These are phyloP conservation scores for Globisporangium splendens DNA, from an alignment of 352 stramenopile genomes.

Conservation along the genomic window DNA sequence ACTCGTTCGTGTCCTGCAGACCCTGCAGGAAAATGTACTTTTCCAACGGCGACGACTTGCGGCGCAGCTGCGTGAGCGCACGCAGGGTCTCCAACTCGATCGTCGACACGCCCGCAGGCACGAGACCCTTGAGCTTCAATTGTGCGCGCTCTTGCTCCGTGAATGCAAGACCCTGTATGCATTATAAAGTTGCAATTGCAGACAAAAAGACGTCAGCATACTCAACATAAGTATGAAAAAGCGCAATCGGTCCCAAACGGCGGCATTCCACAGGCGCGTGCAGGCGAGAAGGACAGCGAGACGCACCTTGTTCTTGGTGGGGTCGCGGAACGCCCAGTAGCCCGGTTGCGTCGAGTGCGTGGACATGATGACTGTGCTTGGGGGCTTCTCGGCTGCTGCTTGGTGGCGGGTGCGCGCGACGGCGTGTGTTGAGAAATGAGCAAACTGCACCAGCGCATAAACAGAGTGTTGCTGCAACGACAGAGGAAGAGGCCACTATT, in stretches of 20 bases:
- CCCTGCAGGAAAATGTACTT: neutral
- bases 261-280: too few relatives aligned
- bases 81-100: neutral
- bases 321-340: conserved; percentile 15
- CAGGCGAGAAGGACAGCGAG: conserved; percentile 21
- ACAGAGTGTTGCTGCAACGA: neutral
- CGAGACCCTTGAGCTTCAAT: conserved; percentile 87
- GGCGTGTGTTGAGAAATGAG: conserved; percentile 8
- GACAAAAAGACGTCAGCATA: too few relatives aligned
- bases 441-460: neutral
- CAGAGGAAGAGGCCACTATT: neutral
- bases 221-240: too few relatives aligned
- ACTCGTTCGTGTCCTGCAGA: conserved; percentile 77
- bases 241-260: too few relatives aligned
- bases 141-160: conserved; percentile 84
- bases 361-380: conserved; percentile 5
- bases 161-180: conserved; percentile 86
- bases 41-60: neutral
- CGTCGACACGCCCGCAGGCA: conserved; percentile 73
- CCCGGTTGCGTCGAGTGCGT: conserved; percentile 7
- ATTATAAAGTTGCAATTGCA: too few relatives aligned
- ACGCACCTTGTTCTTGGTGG: conserved; percentile 16
- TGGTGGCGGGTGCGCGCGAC: neutral
- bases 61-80: neutral
- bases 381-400: conserved; percentile 5